phyloP scores from a whole-genome alignment of 2,329 filamentous ascomycete species.

The Epichloe uncinata region DNA sequence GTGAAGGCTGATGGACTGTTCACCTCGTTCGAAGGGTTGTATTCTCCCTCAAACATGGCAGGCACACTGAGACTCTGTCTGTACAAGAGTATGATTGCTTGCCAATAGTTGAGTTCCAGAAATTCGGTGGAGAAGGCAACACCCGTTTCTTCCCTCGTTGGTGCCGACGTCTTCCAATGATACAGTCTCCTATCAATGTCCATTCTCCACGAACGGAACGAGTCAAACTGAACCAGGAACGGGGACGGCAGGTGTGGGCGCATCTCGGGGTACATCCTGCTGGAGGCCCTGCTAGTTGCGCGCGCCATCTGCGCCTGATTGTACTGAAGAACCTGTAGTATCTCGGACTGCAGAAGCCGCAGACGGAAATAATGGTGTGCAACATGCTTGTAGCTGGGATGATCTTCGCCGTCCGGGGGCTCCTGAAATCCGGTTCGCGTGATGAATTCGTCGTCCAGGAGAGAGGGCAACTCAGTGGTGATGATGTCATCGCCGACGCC shows the following conservation, averaged over 20 bases:
- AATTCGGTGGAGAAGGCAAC: slow-evolving; percentile 86
- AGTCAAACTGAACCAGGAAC: slow-evolving; percentile 71
- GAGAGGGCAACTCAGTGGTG: slow-evolving; percentile 85
- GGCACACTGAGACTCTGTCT: slow-evolving; percentile 81
- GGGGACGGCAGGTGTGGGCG: slow-evolving; percentile 70
- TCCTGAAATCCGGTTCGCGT: slow-evolving; percentile 62
- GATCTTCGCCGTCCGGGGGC: slow-evolving; percentile 39
- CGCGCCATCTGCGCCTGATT: slow-evolving; percentile 75
- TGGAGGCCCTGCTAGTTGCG: slow-evolving; percentile 47
- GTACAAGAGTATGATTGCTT: slow-evolving; percentile 91
- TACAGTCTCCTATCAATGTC: slow-evolving; percentile 74
- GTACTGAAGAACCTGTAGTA: slow-evolving; percentile 84
- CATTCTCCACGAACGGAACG: slow-evolving; percentile 76
- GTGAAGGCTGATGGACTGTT: slow-evolving; percentile 49
- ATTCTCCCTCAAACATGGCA: slow-evolving; percentile 69
- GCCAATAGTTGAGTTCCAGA: slow-evolving; percentile 93
- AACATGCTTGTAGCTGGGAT: slow-evolving; percentile 79
- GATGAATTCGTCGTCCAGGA: slow-evolving; percentile 80
- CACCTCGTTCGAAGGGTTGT: slow-evolving; percentile 50
- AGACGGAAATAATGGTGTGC: slow-evolving; percentile 87
- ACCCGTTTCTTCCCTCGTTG: slow-evolving; percentile 64
- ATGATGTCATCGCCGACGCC: slow-evolving; percentile 94
- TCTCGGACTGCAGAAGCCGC: slow-evolving; percentile 82
- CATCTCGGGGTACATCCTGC: slow-evolving; percentile 57
- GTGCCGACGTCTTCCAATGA: slow-evolving; percentile 77